phyloP scores from a whole-genome alignment of 2,329 filamentous ascomycete genomes.

The Trichoderma lentiforme region DNA sequence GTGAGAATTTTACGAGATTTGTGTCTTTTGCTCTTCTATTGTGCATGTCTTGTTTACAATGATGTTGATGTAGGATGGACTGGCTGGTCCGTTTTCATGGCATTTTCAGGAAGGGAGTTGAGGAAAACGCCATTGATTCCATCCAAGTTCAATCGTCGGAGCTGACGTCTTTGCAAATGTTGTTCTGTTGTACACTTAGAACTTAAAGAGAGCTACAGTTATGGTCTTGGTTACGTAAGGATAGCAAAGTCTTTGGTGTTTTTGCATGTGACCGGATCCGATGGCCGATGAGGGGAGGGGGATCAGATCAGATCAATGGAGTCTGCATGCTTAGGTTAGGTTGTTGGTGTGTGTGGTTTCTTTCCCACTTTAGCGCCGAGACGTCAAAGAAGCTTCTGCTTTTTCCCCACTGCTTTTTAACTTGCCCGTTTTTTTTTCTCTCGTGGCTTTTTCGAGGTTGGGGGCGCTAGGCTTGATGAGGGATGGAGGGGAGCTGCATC shows the following conservation, averaged over 20 bases:
- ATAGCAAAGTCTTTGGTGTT: not conserved
- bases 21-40: not conserved
- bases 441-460: not conserved
- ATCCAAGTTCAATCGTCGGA: not conserved
- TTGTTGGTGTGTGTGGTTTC: not conserved
- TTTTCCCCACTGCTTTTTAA: not conserved
- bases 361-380: not conserved
- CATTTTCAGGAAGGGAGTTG: not conserved
- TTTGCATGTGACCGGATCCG: slow-evolving; percentile 11
- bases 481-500: not conserved
- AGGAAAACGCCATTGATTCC: not conserved
- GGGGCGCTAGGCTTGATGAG: not conserved
- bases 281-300: not conserved
- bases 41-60: not conserved
- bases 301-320: slow-evolving; percentile 12
- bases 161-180: not conserved
- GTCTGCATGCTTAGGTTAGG: not conserved
- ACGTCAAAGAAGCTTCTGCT: not conserved
- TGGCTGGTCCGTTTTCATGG: not conserved
- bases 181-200: not conserved
- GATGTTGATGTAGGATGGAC: not conserved
- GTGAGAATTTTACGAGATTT: not conserved
- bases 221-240: not conserved
- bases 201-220: not conserved
- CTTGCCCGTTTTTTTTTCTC: not conserved